phyloP scores from a whole-genome alignment of 2,329 filamentous ascomycete species.

The Penicillium vulpinum region DNA sequence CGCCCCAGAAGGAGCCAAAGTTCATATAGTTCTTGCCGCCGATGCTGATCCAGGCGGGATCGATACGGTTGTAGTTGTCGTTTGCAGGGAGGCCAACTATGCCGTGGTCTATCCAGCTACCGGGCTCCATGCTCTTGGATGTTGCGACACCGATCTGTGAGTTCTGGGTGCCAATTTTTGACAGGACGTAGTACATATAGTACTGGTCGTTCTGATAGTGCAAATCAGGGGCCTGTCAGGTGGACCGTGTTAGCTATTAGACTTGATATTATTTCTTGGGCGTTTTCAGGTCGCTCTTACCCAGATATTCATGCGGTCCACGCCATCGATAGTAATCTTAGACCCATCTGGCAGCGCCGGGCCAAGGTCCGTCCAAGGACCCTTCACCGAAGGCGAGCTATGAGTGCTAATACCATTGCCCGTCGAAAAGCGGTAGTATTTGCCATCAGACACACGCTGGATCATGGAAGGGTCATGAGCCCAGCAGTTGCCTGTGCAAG shows the following conservation, averaged over 20 bases:
- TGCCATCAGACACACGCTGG: conserved; percentile 50
- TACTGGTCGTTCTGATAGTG: conserved; percentile 57
- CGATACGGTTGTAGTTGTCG: conserved; percentile 61
- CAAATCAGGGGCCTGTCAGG: conserved; percentile 64
- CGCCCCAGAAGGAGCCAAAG: conserved; percentile 71
- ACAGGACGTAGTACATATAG: conserved; percentile 66
- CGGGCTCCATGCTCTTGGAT: conserved; percentile 43
- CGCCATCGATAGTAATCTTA: conserved; percentile 46
- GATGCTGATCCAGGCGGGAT: conserved; percentile 54
- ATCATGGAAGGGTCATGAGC: conserved; percentile 54
- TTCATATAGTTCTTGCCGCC: conserved; percentile 51
- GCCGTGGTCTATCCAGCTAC: conserved; percentile 41
- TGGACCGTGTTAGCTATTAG: not conserved
- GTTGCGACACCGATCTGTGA: conserved; percentile 63
- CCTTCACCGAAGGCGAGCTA: conserved; percentile 47
- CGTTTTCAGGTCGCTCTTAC: conserved; percentile 27
- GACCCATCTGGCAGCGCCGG: conserved; percentile 48
- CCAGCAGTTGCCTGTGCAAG: conserved; percentile 37
- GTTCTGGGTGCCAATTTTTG: conserved; percentile 59
- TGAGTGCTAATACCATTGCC: conserved; percentile 52
- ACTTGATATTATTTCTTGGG: not conserved
- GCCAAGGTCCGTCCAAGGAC: conserved; percentile 53
- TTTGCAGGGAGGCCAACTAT: conserved; percentile 39
- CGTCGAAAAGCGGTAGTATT: conserved; percentile 56
- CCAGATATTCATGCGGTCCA: conserved; percentile 48